Percentiles rank a stretch among this genome's conserved stretches.
Evolutionary conservation across 495 filamentous ascomycete species (phyloP).

Genomic region (Aspergillus affinis): DNA sequence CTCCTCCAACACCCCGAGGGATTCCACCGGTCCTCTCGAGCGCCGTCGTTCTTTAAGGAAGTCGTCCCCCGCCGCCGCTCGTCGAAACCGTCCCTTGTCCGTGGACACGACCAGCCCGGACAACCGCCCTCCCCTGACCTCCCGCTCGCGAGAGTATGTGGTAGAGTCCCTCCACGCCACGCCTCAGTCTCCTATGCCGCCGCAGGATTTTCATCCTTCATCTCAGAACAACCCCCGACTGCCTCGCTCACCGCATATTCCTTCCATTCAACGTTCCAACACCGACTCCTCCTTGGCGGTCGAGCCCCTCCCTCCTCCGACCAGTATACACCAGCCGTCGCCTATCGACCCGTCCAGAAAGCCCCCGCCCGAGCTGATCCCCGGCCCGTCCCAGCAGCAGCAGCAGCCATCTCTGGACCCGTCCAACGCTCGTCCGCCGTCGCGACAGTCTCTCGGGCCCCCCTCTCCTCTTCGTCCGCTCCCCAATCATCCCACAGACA

Average conservation of each 20-base stretch:
- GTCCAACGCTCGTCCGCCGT: constrained; percentile 49
- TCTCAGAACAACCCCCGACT: constrained; percentile 19
- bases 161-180: constrained; percentile 4
- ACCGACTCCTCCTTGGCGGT: constrained; percentile 29
- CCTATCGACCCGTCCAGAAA: constrained; percentile 16
- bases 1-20: constrained; percentile 17
- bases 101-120: constrained; percentile 10
- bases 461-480: constrained; percentile 31
- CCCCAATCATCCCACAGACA: constrained; percentile 27
- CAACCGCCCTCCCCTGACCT: constrained; percentile 6
- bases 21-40: constrained; percentile 16
- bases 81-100: constrained; percentile 17
- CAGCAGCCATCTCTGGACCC: constrained; percentile 12
- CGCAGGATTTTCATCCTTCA: neutral
- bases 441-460: constrained; percentile 56
- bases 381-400: constrained; percentile 19
- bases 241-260: constrained; percentile 17
- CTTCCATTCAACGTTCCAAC: constrained; percentile 28
- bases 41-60: constrained; percentile 21
- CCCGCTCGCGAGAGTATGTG: constrained; percentile 15
- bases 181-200: constrained; percentile 21
- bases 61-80: constrained; percentile 8
- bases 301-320: constrained; percentile 12
- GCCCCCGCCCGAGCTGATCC: constrained; percentile 31
- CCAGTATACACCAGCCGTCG: constrained; percentile 48